phyloP scores from a whole-genome alignment of 192 early-diverging fungal species.

The Entomortierella chlamydospora region DNA sequence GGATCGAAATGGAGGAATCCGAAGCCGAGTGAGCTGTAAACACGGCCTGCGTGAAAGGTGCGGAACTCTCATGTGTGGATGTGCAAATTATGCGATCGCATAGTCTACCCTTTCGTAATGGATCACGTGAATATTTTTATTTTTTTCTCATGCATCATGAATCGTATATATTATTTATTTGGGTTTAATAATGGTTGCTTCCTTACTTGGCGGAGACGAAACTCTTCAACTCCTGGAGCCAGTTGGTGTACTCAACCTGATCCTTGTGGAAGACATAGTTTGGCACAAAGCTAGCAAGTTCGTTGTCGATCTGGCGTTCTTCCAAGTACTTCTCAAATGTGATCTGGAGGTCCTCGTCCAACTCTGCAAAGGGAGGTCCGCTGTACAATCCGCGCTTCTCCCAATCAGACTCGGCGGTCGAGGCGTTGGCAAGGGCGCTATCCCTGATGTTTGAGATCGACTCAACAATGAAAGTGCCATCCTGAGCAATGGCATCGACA shows the following conservation, averaged over 20 bases:
- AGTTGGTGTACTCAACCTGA: slow-evolving; percentile 91
- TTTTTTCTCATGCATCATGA: too few species aligned
- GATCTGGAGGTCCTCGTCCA: slow-evolving; percentile 84
- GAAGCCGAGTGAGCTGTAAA: slow-evolving; percentile 7
- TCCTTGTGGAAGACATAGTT: slow-evolving; percentile 95
- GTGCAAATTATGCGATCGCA: slow-evolving; percentile 12
- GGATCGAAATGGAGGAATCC: slow-evolving; percentile 25
- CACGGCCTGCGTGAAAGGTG: neutral
- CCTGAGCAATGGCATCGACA: slow-evolving; percentile 84
- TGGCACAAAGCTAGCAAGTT: slow-evolving; percentile 86
- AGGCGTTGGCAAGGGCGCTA: slow-evolving; percentile 68
- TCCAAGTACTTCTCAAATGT: slow-evolving; percentile 81
- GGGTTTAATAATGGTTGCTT: too few species aligned
- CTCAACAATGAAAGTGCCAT: slow-evolving; percentile 88
- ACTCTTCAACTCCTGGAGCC: slow-evolving; percentile 83
- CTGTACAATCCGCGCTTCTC: slow-evolving; percentile 85
- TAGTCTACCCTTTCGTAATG: neutral
- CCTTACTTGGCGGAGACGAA: slow-evolving; percentile 77
- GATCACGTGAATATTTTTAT: slow-evolving; percentile 7
- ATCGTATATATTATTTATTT: too few species aligned
- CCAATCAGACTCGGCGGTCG: slow-evolving; percentile 89
- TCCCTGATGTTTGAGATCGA: slow-evolving; percentile 79
- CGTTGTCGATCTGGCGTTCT: slow-evolving; percentile 90
- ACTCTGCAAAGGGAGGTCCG: slow-evolving; percentile 91
- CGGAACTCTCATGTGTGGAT: neutral